Conservation (phyloP, 1,139 yeast genomes). For the Meyerozyma elateridarum region DNA sequence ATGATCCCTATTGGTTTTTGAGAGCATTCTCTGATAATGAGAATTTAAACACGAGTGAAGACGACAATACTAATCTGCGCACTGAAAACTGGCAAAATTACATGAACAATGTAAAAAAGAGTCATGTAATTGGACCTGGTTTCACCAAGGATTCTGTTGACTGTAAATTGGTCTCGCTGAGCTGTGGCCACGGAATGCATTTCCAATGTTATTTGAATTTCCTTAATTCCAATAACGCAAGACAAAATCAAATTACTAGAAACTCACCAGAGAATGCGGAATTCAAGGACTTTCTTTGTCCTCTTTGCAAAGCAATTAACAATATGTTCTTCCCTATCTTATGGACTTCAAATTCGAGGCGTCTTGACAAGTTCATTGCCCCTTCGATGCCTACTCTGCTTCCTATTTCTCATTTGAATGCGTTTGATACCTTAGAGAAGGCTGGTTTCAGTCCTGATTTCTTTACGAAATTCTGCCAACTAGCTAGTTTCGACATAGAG, state of each 20-base stretch:
- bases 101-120: slow-evolving; percentile 32
- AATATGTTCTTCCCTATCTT: slow-evolving; percentile 78
- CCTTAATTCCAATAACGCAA: slow-evolving; percentile 45
- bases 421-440: slow-evolving; percentile 15
- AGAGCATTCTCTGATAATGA: slow-evolving; percentile 56
- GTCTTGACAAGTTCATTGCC: slow-evolving; percentile 20
- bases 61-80: slow-evolving; percentile 18
- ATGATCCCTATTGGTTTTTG: slow-evolving; percentile 59
- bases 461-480: slow-evolving; percentile 22
- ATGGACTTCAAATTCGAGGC: slow-evolving; percentile 39
- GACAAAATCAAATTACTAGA: slow-evolving; percentile 72
- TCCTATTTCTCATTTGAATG: slow-evolving; percentile 4
- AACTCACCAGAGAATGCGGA: slow-evolving; percentile 74
- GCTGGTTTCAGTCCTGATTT: slow-evolving; percentile 22
- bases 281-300: slow-evolving; percentile 77
- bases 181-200: slow-evolving; percentile 97
- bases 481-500: slow-evolving; percentile 22
- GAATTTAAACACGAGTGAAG: slow-evolving; percentile 43
- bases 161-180: slow-evolving; percentile 55
- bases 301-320: slow-evolving; percentile 83
- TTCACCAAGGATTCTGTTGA: slow-evolving; percentile 45
- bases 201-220: slow-evolving; percentile 69
- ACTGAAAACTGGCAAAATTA: slow-evolving; percentile 33
- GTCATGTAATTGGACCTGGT: slow-evolving; percentile 65
- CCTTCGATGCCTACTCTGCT: slow-evolving; percentile 7